Conservation (phyloP, 1,139 yeast species). For the Candida sp. region DNA sequence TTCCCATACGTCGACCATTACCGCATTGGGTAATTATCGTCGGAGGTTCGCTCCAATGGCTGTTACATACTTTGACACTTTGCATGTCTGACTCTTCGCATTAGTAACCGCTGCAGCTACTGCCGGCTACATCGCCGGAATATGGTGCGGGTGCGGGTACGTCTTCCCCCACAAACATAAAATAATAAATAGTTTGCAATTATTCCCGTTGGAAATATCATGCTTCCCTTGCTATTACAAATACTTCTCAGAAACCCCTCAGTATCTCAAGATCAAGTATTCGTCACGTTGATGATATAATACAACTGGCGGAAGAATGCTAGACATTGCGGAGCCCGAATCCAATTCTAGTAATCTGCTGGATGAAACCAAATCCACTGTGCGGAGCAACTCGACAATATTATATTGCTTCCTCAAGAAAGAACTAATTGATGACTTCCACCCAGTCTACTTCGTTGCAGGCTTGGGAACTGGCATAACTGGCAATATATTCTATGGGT, state of each 20-base stretch:
- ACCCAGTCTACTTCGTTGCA: constrained; percentile 66
- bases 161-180: neutral
- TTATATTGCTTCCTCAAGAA: constrained; percentile 1
- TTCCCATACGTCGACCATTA: neutral
- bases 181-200: neutral
- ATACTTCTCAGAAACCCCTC: no score
- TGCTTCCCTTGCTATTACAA: no score
- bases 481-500: constrained; percentile 58
- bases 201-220: neutral
- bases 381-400: neutral
- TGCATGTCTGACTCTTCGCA: neutral
- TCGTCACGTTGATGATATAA: neutral
- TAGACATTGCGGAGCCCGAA: neutral
- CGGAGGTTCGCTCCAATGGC: neutral
- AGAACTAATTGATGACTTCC: constrained; percentile 13
- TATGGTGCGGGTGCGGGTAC: neutral
- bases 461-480: constrained; percentile 87
- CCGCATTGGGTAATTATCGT: neutral
- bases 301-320: neutral
- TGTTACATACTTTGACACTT: neutral
- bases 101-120: neutral
- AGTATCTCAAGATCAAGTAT: neutral
- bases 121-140: neutral
- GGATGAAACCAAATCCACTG: neutral
- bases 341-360: neutral